Evolutionary conservation across 371 early-diverging fungal genomes (phyloP), one percentile per base, ranked within the genome.

Genomic region (Furculomyces boomerangus): DNA sequence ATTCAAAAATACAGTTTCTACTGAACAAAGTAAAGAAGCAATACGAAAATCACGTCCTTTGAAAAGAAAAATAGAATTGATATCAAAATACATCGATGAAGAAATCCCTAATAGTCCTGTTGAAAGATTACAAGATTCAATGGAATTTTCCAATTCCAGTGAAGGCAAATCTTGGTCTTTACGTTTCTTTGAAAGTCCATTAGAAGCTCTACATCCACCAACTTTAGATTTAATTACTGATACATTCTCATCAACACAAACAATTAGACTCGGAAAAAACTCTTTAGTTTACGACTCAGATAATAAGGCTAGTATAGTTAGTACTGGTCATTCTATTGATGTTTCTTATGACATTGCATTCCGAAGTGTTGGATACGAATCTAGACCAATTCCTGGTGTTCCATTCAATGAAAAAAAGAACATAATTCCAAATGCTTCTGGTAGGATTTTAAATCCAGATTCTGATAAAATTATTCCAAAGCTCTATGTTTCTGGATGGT

Each of bases 401-500:
- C 90, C 90, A 1, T 93, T 93, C 67, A 87, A 93, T 65, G 44
- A 45, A 0, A 65, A 64, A 5, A 69, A 66, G 56, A 78, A 80
- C 0, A 62, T 81, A 18, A 75, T 94, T 0, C 89, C 89, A 20
- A 93, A 94, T 63, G 55, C 58, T 13, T 71, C 66, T 18, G 95
- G 94, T 10, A 76, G 86, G 30, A 78, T 90, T 0, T 1, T 81
- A n/a, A 73, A 75, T 49, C 58, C 52, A 14, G 43, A 37, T 16
- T 46, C 35, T 20, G 43, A 60, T 13, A 41, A 31, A 28, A 32
- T 60, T 5, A 62, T 77, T 1, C 74, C 76, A 3, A 82, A 85
- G 0, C 57, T 88, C 50, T 94, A 93, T 56, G 85, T 83, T 0
- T 66, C 94, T 1, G 95, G 95, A 0, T 97, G 98, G 98, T 60